phyloP scores from a whole-genome alignment of 768 basidiomycete species.

The Hortiboletus campestris region DNA sequence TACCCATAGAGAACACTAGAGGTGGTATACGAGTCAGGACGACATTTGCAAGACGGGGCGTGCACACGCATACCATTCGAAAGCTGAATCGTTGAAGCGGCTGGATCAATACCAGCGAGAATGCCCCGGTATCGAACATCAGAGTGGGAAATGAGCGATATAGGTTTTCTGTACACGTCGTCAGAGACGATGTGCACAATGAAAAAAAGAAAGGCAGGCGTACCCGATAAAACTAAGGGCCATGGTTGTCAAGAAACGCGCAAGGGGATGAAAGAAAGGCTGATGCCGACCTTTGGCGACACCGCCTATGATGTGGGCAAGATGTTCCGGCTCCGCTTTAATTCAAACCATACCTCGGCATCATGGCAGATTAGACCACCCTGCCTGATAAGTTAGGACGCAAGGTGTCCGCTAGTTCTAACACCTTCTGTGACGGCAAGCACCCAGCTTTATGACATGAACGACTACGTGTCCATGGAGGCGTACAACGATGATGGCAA shows the following conservation, averaged over 20 bases:
- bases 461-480: not conserved
- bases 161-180: constrained; percentile 63
- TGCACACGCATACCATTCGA: constrained; percentile 62
- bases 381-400: no score
- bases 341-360: not conserved
- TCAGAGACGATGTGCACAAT: constrained; percentile 8
- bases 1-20: constrained; percentile 83
- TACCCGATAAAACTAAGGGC: constrained; percentile 78
- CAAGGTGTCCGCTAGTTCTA: not conserved
- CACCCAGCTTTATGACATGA: not conserved
- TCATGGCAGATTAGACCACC: not conserved
- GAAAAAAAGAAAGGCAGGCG: constrained; percentile 9
- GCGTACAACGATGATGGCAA: not conserved
- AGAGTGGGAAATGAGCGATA: constrained; percentile 86
- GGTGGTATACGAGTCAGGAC: not conserved
- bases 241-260: constrained; percentile 40
- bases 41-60: not conserved
- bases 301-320: constrained; percentile 5
- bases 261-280: constrained; percentile 18
- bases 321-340: constrained; percentile 32
- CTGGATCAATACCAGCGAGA: constrained; percentile 82
- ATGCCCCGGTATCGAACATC: constrained; percentile 90
- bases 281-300: constrained; percentile 12
- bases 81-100: constrained; percentile 81
- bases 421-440: no score